These are phyloP conservation scores for Lathyrus sativus DNA, from an alignment of 306 rosid genomes.

Conservation along the genomic window DNA sequence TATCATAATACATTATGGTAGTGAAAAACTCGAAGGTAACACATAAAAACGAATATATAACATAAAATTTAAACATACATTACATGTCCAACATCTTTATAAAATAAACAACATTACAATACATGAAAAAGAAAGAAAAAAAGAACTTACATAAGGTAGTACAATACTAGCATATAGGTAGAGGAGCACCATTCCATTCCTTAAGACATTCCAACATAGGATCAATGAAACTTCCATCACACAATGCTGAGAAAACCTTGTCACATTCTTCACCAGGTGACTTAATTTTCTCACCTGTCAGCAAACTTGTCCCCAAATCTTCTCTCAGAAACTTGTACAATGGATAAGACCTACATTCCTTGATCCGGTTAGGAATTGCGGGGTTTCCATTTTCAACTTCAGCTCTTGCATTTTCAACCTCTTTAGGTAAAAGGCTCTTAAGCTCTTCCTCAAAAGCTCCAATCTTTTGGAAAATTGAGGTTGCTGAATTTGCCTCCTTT, in stretches of 20 bases:
- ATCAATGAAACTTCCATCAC: constrained; percentile 69
- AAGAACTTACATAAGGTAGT: background rate
- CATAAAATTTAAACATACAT: constrained; percentile 7
- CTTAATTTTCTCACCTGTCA: constrained; percentile 73
- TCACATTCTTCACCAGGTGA: constrained; percentile 94
- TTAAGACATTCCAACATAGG: constrained; percentile 74
- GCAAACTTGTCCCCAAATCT: constrained; percentile 57
- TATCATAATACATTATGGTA: background rate
- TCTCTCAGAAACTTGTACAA: constrained; percentile 78
- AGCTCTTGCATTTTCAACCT: constrained; percentile 60
- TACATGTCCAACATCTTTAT: constrained; percentile 24
- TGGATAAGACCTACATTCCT: constrained; percentile 83
- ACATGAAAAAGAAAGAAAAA: constrained; percentile 22
- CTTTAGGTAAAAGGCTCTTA: constrained; percentile 64
- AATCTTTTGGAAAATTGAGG: constrained; percentile 82
- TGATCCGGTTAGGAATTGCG: constrained; percentile 56
- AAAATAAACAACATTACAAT: background rate
- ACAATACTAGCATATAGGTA: constrained; percentile 60
- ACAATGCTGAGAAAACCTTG: constrained; percentile 73
- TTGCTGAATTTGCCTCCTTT: constrained; percentile 48
- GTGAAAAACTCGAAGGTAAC: background rate
- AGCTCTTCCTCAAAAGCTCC: constrained; percentile 76
- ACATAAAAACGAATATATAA: constrained; percentile 13
- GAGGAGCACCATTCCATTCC: constrained; percentile 92
- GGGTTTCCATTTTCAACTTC: constrained; percentile 69